Conservation (phyloP, 2,329 filamentous ascomycete species). For the Knoxdaviesia proteae region DNA sequence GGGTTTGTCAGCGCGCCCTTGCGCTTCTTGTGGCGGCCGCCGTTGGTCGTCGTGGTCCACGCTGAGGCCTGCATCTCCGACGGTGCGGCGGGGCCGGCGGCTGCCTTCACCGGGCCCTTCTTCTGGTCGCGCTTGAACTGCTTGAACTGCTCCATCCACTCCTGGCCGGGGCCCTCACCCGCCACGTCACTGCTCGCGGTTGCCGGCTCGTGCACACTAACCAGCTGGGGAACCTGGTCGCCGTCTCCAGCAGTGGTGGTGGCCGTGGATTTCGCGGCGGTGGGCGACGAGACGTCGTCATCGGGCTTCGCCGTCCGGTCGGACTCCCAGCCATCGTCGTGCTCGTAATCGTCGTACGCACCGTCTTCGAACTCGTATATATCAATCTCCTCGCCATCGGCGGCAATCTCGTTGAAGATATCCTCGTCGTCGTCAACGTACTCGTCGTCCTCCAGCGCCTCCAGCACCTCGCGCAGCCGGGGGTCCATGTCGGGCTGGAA, state of each 20-base stretch:
- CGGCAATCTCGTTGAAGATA: slow-evolving; percentile 54
- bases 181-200: slow-evolving; percentile 28
- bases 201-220: slow-evolving; percentile 32
- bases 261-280: slow-evolving; percentile 27
- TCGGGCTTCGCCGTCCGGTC: slow-evolving; percentile 72
- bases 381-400: slow-evolving; percentile 53
- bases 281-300: slow-evolving; percentile 41
- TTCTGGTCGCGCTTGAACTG: slow-evolving; percentile 78
- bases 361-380: slow-evolving; percentile 54
- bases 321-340: slow-evolving; percentile 83
- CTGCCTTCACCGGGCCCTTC: slow-evolving; percentile 14
- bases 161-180: slow-evolving; percentile 9
- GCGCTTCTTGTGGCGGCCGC: slow-evolving; percentile 75
- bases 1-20: slow-evolving; percentile 82
- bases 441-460: slow-evolving; percentile 86
- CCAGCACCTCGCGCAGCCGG: slow-evolving; percentile 68
- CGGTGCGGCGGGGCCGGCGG: slow-evolving; percentile 20
- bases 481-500: slow-evolving; percentile 99
- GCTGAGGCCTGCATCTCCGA: slow-evolving; percentile 50
- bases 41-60: slow-evolving; percentile 57
- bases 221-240: slow-evolving; percentile 25
- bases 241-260: slow-evolving; percentile 2
- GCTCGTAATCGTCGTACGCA: slow-evolving; percentile 33
- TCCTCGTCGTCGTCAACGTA: slow-evolving; percentile 83
- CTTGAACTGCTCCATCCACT: slow-evolving; percentile 83